Conservation (phyloP, 2,329 filamentous ascomycete genomes). For the Fusarium irregulare region DNA sequence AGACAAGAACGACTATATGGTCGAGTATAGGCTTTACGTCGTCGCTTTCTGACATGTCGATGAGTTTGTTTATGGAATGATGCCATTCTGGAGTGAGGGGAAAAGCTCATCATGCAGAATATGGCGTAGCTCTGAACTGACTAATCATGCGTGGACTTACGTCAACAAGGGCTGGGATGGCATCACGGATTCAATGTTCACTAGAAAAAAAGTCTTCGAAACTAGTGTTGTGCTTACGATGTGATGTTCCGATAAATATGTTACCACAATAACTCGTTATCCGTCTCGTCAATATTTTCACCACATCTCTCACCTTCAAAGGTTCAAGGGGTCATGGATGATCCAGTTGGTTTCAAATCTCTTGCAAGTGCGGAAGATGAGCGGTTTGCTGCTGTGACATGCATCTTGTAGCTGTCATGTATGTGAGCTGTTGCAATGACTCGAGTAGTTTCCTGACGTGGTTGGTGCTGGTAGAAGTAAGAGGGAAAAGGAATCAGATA, state of each 20-base stretch:
- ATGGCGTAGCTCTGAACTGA: background rate
- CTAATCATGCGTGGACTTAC: background rate
- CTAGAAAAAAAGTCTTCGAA: background rate
- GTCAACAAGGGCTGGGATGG: background rate
- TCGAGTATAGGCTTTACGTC: conserved; percentile 11
- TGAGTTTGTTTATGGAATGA: background rate
- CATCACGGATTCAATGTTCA: background rate
- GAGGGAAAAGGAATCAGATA: no score
- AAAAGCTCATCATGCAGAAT: background rate
- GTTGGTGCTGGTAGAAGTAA: no score
- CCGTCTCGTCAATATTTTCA: background rate
- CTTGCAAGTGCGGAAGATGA: no score
- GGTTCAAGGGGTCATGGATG: no score
- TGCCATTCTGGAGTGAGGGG: background rate
- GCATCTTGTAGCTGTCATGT: no score
- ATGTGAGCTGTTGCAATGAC: no score
- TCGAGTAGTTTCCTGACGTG: no score
- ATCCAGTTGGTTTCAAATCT: no score
- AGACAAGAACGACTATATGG: conserved; percentile 28
- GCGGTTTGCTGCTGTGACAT: no score
- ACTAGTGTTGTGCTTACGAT: background rate
- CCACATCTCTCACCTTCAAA: background rate
- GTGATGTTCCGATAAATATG: rapidly evolving
- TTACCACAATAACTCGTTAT: background rate
- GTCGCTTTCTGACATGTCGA: background rate